Evolutionary conservation across 257 asterid genomes (phyloP), one percentile per base, ranked within the genome.

Genomic region (Catharanthus roseus): DNA sequence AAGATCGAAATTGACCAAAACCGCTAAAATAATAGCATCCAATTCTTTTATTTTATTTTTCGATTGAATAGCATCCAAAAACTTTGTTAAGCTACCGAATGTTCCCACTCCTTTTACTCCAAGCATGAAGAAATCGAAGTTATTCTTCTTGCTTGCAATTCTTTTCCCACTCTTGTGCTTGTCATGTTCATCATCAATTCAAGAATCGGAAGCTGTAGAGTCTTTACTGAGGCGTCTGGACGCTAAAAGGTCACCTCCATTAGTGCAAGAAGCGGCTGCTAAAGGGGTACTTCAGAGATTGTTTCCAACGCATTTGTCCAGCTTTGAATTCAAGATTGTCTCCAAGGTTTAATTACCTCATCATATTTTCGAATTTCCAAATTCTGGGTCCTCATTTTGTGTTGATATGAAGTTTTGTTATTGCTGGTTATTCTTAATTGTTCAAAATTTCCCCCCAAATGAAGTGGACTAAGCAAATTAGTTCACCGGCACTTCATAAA

Each of bases 241-340:
- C 67, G 55, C 79, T 78, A 86, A 84, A 68, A 80, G 74, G 68
- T 70, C 90, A 64, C 77, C 91, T 71, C 54, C 83, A 10, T 68
- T 80, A 6, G 88, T 75, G 5, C 97, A 93, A 85, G 96, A 87
- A 82, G 80, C 85, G 63, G 96, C 97, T 73, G 99, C 96, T 18
- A 82, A 74, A 82, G 96, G 90, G 44, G 95, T 91, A 77, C 95
- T 93, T 42, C 83, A 63, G 57, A 84, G 99, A 76, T 77, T 93
- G 79, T 88, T 93, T 72, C 99, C 99, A 0, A 73, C 96, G 73
- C 96, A 91, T 88, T 76, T 78, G 74, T 75, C 88, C 71, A 82
- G 88, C 69, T 91, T 93, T 74, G 65, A 79, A 10, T 87, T 93
- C 77, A 69, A 82, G 70, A 86, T 89, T 82, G 72, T 88, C 54